Conservation (phyloP, 2,329 filamentous ascomycete species). For the Verticillium tricorpus region DNA sequence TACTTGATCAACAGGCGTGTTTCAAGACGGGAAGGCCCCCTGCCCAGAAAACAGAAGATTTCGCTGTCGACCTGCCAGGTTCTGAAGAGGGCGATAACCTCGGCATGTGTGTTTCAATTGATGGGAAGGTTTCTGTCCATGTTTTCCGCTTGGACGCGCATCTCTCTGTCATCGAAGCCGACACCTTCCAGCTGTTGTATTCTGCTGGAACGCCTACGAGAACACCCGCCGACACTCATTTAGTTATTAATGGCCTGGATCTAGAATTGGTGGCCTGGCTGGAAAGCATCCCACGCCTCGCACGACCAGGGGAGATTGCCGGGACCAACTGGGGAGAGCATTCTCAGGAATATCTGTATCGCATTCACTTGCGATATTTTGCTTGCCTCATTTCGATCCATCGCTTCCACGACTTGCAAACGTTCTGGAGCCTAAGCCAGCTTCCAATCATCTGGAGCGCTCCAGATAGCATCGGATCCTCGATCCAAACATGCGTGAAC, state of each 20-base stretch:
- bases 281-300: background rate
- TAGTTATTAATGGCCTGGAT: background rate
- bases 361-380: background rate
- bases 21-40: conserved; percentile 1
- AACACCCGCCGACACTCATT: background rate
- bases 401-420: background rate
- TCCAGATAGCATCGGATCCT: background rate
- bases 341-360: background rate
- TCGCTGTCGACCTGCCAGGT: background rate
- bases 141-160: background rate
- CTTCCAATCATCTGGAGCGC: background rate
- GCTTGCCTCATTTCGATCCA: background rate
- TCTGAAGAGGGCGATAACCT: background rate
- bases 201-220: background rate
- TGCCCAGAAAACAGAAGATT: conserved; percentile 1
- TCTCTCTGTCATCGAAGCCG: background rate
- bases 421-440: background rate
- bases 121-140: background rate
- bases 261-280: background rate
- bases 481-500: background rate
- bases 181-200: background rate
- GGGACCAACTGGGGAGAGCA: background rate
- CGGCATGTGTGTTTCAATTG: background rate
- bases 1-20: background rate
- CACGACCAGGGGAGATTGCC: background rate